A percentile compares a stretch with the other conserved stretches of the same genome.
These are phyloP conservation scores for Fusarium phyllophilum DNA, from an alignment of 2,329 filamentous ascomycete species.

Conservation along the genomic window DNA sequence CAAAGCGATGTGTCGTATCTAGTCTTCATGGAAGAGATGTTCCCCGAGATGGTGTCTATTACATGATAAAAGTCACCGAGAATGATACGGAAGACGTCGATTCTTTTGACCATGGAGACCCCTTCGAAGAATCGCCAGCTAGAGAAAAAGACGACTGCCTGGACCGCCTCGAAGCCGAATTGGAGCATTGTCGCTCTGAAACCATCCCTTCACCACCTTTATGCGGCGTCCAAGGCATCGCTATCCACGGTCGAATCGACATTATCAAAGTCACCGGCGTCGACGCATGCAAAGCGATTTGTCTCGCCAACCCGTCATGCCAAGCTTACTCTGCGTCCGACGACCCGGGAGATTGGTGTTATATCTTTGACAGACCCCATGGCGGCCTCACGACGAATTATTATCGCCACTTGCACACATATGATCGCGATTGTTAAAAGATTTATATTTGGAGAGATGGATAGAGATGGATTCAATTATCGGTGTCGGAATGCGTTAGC, in stretches of 20 bases:
- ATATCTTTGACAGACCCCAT: neutral
- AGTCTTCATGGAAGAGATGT: neutral
- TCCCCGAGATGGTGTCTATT: neutral
- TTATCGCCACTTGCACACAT: neutral
- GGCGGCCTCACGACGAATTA: fast-evolving
- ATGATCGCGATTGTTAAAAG: neutral
- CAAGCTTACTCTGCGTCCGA: neutral
- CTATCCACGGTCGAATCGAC: neutral
- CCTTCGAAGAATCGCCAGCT: neutral
- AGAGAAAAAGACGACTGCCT: neutral
- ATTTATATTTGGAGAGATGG: fast-evolving
- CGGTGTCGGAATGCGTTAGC: neutral
- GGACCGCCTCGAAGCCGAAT: neutral
- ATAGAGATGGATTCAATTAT: fast-evolving
- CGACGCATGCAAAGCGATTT: neutral
- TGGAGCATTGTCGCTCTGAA: neutral
- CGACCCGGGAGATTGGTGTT: neutral
- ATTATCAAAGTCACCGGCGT: neutral
- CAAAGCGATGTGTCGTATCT: neutral
- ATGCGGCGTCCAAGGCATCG: neutral
- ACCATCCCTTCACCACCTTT: fast-evolving
- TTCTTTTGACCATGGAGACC: neutral
- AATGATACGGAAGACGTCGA: fast-evolving
- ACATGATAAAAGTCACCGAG: neutral
- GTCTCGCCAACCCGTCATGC: neutral